A percentile compares a stretch with the other conserved stretches of the same genome.
Conservation (phyloP, 164 flowering plant genomes). For the Sedum album region DNA sequence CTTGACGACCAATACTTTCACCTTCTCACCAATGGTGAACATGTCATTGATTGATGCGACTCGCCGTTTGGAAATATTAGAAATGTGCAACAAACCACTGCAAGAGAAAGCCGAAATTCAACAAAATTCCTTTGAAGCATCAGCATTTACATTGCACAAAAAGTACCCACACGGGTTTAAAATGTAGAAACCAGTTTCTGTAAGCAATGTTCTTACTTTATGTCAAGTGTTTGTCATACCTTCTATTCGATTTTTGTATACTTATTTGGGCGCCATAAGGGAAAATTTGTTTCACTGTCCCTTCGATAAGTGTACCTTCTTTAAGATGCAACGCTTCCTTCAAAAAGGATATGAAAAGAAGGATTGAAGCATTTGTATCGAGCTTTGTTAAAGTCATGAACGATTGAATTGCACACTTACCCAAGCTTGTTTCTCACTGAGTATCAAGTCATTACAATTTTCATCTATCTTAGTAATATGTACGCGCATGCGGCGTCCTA, state of each 20-base stretch:
- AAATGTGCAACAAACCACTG: conserved; percentile 94
- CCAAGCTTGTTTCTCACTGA: conserved; percentile 92
- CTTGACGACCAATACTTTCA: conserved; percentile 81
- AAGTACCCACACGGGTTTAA: neutral
- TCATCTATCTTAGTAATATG: conserved; percentile 65
- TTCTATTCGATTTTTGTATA: conserved; percentile 70
- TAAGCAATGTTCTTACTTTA: neutral
- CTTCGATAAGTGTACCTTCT: conserved; percentile 87
- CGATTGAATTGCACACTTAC: conserved; percentile 29
- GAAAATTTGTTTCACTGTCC: conserved; percentile 65
- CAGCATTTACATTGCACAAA: neutral
- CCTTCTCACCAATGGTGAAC: conserved; percentile 59
- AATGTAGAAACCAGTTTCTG: neutral
- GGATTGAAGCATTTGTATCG: neutral
- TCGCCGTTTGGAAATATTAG: conserved; percentile 52
- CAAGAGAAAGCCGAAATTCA: conserved; percentile 12
- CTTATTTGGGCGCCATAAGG: conserved; percentile 93
- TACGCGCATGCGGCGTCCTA: conserved; percentile 60
- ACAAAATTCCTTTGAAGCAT: neutral
- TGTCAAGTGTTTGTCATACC: conserved; percentile 31
- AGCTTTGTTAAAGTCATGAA: neutral
- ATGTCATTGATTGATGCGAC: conserved; percentile 52
- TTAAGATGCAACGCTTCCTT: conserved; percentile 64
- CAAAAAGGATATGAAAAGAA: conserved; percentile 9
- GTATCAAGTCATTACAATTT: conserved; percentile 65